A percentile compares a stretch with the other conserved stretches of the same genome.
phyloP scores from a whole-genome alignment of 73 alveolate genomes.

The Paramecium sonneborni region DNA sequence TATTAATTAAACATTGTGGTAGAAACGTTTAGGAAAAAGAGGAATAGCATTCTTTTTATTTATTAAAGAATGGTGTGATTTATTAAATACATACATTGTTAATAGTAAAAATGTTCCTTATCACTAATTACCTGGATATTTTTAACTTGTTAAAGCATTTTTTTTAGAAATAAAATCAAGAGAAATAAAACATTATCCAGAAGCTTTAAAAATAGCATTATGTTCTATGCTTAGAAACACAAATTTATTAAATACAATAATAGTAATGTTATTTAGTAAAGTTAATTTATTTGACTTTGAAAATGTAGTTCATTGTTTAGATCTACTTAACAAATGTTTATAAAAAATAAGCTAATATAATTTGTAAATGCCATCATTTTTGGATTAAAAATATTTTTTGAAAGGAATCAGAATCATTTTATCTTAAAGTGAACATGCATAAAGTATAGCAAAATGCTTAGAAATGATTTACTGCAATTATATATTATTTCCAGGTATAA shows the following conservation, averaged over 20 bases:
- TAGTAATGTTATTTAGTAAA: conserved; percentile 74
- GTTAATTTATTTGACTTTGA: conserved; percentile 72
- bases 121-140: conserved; percentile 87
- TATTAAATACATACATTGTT: conserved; percentile 66
- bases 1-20: conserved; percentile 71
- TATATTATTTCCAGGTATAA: conserved; percentile 67
- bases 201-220: conserved; percentile 78
- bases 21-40: conserved; percentile 77
- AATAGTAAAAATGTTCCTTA: conserved; percentile 77
- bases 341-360: conserved; percentile 52
- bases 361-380: conserved; percentile 74
- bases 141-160: conserved; percentile 73
- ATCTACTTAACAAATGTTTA: conserved; percentile 72
- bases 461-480: conserved; percentile 70
- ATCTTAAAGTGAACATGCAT: conserved; percentile 72
- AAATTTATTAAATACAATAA: conserved; percentile 70
- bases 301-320: conserved; percentile 72
- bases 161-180: conserved; percentile 82
- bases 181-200: conserved; percentile 82
- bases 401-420: conserved; percentile 72
- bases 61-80: conserved; percentile 81
- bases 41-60: conserved; percentile 91
- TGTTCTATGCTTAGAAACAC: conserved; percentile 72
- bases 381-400: conserved; percentile 75
- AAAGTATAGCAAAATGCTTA: conserved; percentile 72